A percentile compares a stretch with the other conserved stretches of the same genome.
These are phyloP conservation scores for Claviceps maximensis DNA, from an alignment of 2,329 filamentous ascomycete species.

Conservation along the genomic window DNA sequence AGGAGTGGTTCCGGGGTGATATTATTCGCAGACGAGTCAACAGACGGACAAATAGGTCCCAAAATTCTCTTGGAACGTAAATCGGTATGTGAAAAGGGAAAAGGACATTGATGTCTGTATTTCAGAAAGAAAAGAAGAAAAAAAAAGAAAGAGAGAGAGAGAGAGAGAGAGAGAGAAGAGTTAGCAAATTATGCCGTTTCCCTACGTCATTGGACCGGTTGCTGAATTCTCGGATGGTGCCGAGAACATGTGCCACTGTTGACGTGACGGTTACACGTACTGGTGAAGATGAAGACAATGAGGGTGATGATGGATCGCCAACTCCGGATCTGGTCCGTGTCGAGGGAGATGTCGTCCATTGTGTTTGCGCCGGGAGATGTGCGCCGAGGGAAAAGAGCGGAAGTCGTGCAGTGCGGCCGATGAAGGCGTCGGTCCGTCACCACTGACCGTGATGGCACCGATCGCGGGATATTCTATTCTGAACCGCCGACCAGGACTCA, in stretches of 20 bases:
- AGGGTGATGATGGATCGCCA: slow-evolving; percentile 62
- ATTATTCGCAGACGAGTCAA: slow-evolving; percentile 35
- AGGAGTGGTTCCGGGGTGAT: slow-evolving; percentile 21
- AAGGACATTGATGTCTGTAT: slow-evolving; percentile 51
- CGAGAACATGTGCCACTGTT: slow-evolving; percentile 20
- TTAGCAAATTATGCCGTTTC: neutral
- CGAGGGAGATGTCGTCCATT: slow-evolving; percentile 6
- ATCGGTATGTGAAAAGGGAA: slow-evolving; percentile 56
- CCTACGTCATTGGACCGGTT: neutral
- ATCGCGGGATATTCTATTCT: neutral
- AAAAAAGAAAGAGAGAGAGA: too few relatives aligned
- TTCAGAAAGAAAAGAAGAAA: neutral
- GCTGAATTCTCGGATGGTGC: neutral
- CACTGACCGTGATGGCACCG: too few relatives aligned
- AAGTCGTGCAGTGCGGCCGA: neutral
- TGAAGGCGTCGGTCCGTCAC: too few relatives aligned
- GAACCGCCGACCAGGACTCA: too few relatives aligned
- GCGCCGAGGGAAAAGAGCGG: too few relatives aligned
- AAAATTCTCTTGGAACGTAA: slow-evolving; percentile 39
- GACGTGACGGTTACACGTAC: slow-evolving; percentile 30
- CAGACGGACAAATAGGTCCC: slow-evolving; percentile 28
- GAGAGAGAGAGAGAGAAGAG: neutral
- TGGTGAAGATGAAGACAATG: slow-evolving; percentile 55
- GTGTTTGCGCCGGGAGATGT: neutral
- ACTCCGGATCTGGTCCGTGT: slow-evolving; percentile 33